Evolutionary conservation across 768 basidiomycete genomes (phyloP).

Genomic region (Leccinum subgranulosum): DNA sequence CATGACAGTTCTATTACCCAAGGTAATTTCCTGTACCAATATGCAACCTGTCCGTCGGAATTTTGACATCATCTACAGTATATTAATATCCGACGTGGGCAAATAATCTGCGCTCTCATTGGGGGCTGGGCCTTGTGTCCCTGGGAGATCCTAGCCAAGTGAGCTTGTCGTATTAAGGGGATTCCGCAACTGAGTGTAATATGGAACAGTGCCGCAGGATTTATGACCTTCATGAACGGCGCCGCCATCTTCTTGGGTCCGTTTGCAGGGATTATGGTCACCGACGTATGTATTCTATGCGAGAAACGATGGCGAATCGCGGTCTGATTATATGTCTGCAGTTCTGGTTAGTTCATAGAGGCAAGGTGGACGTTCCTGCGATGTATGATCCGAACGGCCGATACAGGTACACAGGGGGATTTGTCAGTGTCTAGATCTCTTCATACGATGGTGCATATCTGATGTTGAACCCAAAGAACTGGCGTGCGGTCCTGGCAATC

Average conservation of each 20-base stretch:
- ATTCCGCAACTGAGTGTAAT: background rate
- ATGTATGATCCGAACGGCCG: constrained; percentile 80
- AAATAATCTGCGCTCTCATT: constrained; percentile 72
- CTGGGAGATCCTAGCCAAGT: constrained; percentile 75
- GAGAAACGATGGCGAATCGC: background rate
- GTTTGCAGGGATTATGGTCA: constrained; percentile 71
- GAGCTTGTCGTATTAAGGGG: background rate
- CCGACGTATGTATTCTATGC: constrained; percentile 41
- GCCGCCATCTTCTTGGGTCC: constrained; percentile 88
- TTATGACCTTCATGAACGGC: constrained; percentile 75
- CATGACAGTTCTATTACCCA: constrained; percentile 72
- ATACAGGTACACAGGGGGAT: constrained; percentile 74
- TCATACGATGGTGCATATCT: background rate
- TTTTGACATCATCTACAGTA: constrained; percentile 10
- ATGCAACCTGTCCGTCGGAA: background rate
- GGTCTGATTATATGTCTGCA: constrained; percentile 25
- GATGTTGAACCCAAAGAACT: constrained; percentile 51
- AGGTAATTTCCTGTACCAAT: constrained; percentile 38
- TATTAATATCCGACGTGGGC: constrained; percentile 78
- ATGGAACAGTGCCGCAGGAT: constrained; percentile 48
- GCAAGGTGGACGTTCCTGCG: constrained; percentile 75
- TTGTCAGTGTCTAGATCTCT: constrained; percentile 39
- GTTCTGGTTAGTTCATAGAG: constrained; percentile 76
- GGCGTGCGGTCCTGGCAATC: constrained; percentile 69
- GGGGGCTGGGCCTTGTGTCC: constrained; percentile 86